Conservation (phyloP, 768 basidiomycete genomes). For the Xerocomellus dryophilus region DNA sequence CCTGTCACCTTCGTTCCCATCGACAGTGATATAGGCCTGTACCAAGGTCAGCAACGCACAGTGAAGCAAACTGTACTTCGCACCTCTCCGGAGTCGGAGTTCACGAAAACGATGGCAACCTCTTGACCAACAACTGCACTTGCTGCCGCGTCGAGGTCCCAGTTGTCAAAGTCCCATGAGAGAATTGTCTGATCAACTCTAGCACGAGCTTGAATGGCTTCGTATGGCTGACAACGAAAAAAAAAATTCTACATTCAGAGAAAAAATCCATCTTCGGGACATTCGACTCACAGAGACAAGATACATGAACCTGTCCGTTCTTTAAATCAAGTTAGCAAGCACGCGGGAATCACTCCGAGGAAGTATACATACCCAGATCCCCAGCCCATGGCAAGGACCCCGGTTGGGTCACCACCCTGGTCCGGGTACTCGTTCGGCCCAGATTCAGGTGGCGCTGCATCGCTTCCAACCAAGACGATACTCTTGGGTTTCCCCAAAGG, state of each 20-base stretch:
- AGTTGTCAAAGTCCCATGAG: conserved; percentile 70
- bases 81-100: conserved; percentile 80
- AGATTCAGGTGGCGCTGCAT: conserved; percentile 56
- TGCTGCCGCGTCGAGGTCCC: conserved; percentile 50
- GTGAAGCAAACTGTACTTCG: not conserved
- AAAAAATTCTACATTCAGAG: not conserved
- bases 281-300: conserved; percentile 58
- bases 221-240: conserved; percentile 51
- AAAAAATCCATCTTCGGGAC: not conserved
- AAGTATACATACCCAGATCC: conserved; percentile 59
- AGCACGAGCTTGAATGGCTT: conserved; percentile 76
- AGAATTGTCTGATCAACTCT: conserved; percentile 62
- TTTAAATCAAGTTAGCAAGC: conserved; percentile 16
- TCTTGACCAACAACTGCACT: conserved; percentile 48
- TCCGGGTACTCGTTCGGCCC: conserved; percentile 75
- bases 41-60: not conserved
- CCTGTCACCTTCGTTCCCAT: conserved; percentile 45
- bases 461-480: conserved; percentile 61
- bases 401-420: conserved; percentile 54
- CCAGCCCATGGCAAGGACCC: conserved; percentile 90
- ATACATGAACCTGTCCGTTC: conserved; percentile 74
- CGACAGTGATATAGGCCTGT: conserved; percentile 53
- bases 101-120: conserved; percentile 77
- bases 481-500: conserved; percentile 59
- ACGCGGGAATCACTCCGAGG: not conserved